Conservation (phyloP, 1,139 yeast genomes). For the Candida sanyaensis region DNA sequence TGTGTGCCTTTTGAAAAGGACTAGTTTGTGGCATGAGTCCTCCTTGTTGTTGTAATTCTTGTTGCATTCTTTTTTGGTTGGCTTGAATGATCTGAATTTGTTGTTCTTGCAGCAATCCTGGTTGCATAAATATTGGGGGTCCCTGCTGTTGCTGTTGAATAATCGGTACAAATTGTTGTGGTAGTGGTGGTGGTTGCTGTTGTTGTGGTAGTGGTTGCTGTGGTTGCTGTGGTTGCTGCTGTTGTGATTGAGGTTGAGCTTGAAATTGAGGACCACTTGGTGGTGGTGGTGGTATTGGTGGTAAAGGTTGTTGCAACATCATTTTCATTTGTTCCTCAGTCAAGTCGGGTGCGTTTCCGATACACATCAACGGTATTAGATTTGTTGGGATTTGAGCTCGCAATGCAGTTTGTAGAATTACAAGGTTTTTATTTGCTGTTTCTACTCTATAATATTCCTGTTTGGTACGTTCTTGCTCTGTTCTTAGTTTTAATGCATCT, state of each 20-base stretch:
- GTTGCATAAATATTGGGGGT: constrained; percentile 2
- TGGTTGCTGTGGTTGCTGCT: constrained; percentile 11
- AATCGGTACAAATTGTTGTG: constrained; percentile 4
- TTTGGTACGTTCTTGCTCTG: constrained; percentile 81
- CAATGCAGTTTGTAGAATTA: constrained; percentile 62
- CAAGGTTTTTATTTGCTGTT: constrained; percentile 57
- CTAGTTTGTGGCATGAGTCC: neutral
- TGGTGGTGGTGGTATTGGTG: constrained; percentile 8
- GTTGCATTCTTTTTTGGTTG: constrained; percentile 7
- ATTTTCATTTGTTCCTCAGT: constrained; percentile 12
- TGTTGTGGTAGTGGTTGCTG: constrained; percentile 9
- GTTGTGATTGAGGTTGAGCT: constrained; percentile 7
- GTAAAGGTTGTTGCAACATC: constrained; percentile 11
- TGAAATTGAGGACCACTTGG: constrained; percentile 2
- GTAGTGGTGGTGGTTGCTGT: constrained; percentile 8
- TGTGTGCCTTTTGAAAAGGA: constrained; percentile 8
- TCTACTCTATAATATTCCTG: constrained; percentile 79
- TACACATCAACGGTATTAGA: constrained; percentile 67
- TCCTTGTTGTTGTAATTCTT: constrained; percentile 8
- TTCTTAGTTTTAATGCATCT: constrained; percentile 62
- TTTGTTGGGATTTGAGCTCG: constrained; percentile 66
- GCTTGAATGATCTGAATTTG: constrained; percentile 6
- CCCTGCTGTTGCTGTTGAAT: constrained; percentile 11
- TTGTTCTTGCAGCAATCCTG: constrained; percentile 8
- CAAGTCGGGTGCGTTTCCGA: constrained; percentile 18